Percentiles rank a stretch among this genome's conserved stretches.
Evolutionary conservation across 805 yeast species (phyloP).

Genomic region (Ogataea saltuana): DNA sequence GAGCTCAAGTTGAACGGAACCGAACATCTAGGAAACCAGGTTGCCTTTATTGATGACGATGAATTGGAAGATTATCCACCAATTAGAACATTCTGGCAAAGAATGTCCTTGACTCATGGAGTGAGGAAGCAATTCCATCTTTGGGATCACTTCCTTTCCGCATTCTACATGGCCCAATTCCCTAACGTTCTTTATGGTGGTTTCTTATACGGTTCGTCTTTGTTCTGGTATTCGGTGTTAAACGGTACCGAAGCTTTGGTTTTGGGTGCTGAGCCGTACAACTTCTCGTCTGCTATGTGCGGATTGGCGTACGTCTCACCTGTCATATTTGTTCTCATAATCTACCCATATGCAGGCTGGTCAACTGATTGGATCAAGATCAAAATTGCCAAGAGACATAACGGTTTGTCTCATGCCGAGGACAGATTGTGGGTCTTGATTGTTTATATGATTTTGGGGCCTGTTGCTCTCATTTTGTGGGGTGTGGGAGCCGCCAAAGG

Average conservation of each 20-base stretch:
- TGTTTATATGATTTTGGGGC: constrained; percentile 50
- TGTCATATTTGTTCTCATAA: constrained; percentile 45
- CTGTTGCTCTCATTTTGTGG: constrained; percentile 57
- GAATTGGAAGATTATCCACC: constrained; percentile 26
- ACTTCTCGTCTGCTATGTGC: constrained; percentile 45
- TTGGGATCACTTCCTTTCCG: constrained; percentile 36
- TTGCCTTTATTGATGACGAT: constrained; percentile 28
- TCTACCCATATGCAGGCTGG: constrained; percentile 49
- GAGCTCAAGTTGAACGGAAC: constrained; percentile 21
- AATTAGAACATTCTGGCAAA: constrained; percentile 42
- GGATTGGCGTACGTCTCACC: constrained; percentile 59
- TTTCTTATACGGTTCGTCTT: constrained; percentile 48
- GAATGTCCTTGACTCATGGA: constrained; percentile 45
- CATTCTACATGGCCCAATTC: constrained; percentile 43
- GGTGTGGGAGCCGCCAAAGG: constrained; percentile 63
- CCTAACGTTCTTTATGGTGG: constrained; percentile 67
- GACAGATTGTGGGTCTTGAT: constrained; percentile 54
- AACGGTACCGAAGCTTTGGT: constrained; percentile 50
- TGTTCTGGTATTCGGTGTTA: constrained; percentile 49
- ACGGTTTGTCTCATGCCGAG: constrained; percentile 58
- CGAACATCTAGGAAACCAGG: constrained; percentile 35
- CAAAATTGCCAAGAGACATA: constrained; percentile 46
- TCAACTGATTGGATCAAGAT: constrained; percentile 53
- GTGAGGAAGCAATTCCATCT: constrained; percentile 32
- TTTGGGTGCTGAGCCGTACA: constrained; percentile 49